Base-by-base conservation (phyloP, 208 protist genomes). In the Trypanosoma rangeli region DNA sequence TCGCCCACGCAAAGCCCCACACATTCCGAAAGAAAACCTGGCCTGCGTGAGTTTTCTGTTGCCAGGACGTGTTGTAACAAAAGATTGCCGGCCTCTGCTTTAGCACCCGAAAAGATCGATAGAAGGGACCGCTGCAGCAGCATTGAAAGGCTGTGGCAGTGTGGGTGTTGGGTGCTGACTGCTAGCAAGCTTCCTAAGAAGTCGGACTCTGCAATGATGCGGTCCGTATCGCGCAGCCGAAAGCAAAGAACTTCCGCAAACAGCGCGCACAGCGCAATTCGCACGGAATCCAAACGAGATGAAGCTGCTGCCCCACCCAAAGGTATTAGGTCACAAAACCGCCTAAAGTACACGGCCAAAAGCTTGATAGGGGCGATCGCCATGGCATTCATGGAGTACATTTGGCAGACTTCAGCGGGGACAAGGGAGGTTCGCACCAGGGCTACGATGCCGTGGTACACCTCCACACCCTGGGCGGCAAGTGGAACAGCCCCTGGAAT, bases 171-270 rank as follows among this genome's bases (percentile, higher is more conserved):
- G 37, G 71, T 48, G 28, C 83, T 85, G 52, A 84, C 68, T 4
- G 39, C n/a, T 0, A 88, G 49, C 18, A 92, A 74, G 12, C 77
- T 78, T 0, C 65, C 62, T 18, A 92, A 68, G 66, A 92, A 92
- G 26, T 61, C 50, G 20, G 73, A 77, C 20, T 73, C 39, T 13
- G 82, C 65, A 31, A 86, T 58, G 0, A 76, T 83, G n/a, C 55
- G 26, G 66, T 92, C 86, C 13, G 73, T 82, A 37, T 74, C 64
- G 4, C 73, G 68, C 5, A 84, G 53, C 53, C 81, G 64, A 56
- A 82, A 86, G 35, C 77, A 66, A 12, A 73, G 65, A 8, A 92
- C 35, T 74, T 92, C 86, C 0, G 79, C 74, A 63, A 89, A 92
- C 28, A 89, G 50, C 58, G 87, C 81, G 54, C 80, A 87, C 28